Evolutionary conservation across 2,329 filamentous ascomycete genomes (phyloP).

Genomic region (Neonectria punicea): DNA sequence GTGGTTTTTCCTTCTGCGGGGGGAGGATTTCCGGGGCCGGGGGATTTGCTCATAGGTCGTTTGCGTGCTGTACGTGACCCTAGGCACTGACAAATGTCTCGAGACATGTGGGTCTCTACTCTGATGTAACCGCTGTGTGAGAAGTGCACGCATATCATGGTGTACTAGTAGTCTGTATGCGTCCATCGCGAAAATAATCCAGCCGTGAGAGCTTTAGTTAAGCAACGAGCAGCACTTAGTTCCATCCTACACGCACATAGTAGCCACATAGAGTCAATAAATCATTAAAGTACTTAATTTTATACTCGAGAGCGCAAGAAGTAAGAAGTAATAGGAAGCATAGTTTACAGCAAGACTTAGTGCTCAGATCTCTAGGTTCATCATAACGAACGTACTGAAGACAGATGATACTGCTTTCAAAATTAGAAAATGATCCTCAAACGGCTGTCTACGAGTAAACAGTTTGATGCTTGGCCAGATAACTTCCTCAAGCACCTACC

Average conservation of each 20-base stretch:
- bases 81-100: not conserved
- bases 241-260: not conserved
- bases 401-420: no score
- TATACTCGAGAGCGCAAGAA: not conserved
- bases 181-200: no score
- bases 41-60: not conserved
- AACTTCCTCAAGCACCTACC: not conserved
- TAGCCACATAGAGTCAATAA: not conserved
- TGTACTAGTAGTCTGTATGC: not conserved
- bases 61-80: not conserved
- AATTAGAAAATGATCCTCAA: not conserved
- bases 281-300: not conserved
- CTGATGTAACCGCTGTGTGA: not conserved
- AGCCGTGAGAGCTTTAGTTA: not conserved
- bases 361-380: not conserved
- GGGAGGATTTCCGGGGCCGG: not conserved
- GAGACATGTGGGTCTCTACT: slow-evolving; percentile 1
- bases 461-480: not conserved
- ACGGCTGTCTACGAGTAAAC: not conserved
- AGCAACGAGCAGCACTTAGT: slow-evolving; percentile 3
- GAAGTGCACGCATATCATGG: no score
- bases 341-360: not conserved
- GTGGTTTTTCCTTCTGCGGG: slow-evolving; percentile 12
- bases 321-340: not conserved
- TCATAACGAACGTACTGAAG: not conserved